These are phyloP conservation scores for Suillus sp. DNA, from an alignment of 768 basidiomycete species.

Conservation along the genomic window DNA sequence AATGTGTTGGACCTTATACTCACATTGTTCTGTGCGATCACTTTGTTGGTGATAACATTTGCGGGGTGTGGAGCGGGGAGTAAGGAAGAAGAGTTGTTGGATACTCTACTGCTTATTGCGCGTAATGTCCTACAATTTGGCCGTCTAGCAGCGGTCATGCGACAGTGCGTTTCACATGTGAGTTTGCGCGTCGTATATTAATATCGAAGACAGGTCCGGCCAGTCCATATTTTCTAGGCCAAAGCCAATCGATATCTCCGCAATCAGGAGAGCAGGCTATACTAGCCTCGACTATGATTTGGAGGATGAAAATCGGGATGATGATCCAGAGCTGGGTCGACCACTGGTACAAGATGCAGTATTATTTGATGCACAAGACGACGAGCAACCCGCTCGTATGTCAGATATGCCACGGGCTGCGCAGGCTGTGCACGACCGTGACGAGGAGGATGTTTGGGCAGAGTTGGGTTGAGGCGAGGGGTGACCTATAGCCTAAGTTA, in stretches of 20 bases:
- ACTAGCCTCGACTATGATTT: constrained; percentile 69
- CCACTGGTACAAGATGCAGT: constrained; percentile 63
- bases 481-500: constrained; percentile 1
- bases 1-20: constrained; percentile 88
- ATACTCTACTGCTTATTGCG: constrained; percentile 88
- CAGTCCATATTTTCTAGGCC: constrained; percentile 88
- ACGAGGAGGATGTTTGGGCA: constrained; percentile 74
- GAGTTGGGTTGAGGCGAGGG: constrained; percentile 47
- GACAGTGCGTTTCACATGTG: constrained; percentile 65
- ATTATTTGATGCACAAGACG: constrained; percentile 62
- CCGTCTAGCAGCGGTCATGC: constrained; percentile 88
- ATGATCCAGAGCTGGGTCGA: constrained; percentile 51
- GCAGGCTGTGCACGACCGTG: constrained; percentile 56
- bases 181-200: constrained; percentile 6
- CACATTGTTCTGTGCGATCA: constrained; percentile 87
- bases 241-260: constrained; percentile 81
- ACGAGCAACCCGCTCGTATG: constrained; percentile 32
- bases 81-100: constrained; percentile 92
- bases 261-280: constrained; percentile 65
- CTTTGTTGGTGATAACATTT: constrained; percentile 85
- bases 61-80: constrained; percentile 81
- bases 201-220: constrained; percentile 58
- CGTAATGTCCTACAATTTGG: constrained; percentile 93
- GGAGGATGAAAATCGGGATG: constrained; percentile 53
- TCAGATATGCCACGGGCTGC: constrained; percentile 64